phyloP scores from a whole-genome alignment of 352 stramenopile species.

The Lagenidium giganteum region DNA sequence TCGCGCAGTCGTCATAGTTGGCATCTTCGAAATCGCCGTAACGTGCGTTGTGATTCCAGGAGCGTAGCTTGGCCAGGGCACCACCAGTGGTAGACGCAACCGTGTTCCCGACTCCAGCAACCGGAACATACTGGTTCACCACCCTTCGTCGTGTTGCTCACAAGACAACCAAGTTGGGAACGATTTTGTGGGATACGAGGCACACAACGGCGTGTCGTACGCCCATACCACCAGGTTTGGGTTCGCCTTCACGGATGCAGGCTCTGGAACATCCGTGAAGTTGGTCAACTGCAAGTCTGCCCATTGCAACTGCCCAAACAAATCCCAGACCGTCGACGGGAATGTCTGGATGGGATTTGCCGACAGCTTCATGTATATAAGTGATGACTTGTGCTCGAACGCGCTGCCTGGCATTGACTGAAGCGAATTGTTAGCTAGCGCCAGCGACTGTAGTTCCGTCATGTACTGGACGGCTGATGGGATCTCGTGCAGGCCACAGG shows the following conservation, averaged over 20 bases:
- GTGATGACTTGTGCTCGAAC: too few relatives aligned
- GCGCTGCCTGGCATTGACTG: neutral
- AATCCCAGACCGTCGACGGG: neutral
- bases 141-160: too few relatives aligned
- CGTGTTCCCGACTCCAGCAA: too few relatives aligned
- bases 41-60: too few relatives aligned
- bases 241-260: neutral
- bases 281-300: neutral
- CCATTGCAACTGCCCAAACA: neutral
- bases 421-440: constrained; percentile 1
- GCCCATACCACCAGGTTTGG: neutral
- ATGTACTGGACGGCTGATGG: neutral
- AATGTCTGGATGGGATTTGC: neutral
- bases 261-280: constrained; percentile 5
- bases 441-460: neutral
- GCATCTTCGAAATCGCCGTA: too few relatives aligned
- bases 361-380: neutral
- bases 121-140: too few relatives aligned
- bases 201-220: constrained; percentile 2
- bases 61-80: too few relatives aligned
- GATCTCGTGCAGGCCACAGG: neutral
- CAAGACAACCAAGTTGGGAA: too few relatives aligned
- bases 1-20: too few relatives aligned
- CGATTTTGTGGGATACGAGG: too few relatives aligned
- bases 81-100: too few relatives aligned